phyloP scores from a whole-genome alignment of 257 asterid species.

The Solanum rostratum region DNA sequence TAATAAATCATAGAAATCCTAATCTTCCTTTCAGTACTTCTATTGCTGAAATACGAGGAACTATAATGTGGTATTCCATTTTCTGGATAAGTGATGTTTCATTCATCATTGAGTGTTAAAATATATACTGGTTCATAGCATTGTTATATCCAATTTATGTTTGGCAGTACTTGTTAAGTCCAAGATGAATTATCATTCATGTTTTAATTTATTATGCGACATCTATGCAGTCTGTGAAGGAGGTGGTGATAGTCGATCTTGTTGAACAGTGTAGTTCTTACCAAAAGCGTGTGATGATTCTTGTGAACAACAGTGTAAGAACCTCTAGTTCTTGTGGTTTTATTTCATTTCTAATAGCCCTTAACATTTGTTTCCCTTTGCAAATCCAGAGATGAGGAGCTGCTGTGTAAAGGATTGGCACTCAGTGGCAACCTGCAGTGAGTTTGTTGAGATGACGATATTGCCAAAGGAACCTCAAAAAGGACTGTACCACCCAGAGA shows the following conservation, averaged over 20 bases:
- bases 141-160: not conserved
- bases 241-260: conserved; percentile 79
- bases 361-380: not conserved
- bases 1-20: not conserved
- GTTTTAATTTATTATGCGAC: not conserved
- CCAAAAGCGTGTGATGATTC: conserved; percentile 85
- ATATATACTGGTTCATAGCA: not conserved
- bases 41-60: not conserved
- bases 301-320: conserved; percentile 82
- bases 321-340: not conserved
- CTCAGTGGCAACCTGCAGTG: conserved; percentile 74
- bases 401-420: conserved; percentile 67
- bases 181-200: not conserved
- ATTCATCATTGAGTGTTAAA: not conserved
- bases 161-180: not conserved
- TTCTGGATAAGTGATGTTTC: not conserved
- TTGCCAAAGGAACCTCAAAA: conserved; percentile 47
- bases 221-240: conserved; percentile 56
- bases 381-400: conserved; percentile 64
- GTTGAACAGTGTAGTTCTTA: conserved; percentile 86
- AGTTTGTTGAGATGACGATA: conserved; percentile 55
- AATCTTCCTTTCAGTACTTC: not conserved
- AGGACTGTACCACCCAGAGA: conserved; percentile 18
- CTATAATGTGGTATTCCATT: not conserved
- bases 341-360: not conserved